Conservation (phyloP, 805 yeast genomes). For the Metschnikowia amazonensis region DNA sequence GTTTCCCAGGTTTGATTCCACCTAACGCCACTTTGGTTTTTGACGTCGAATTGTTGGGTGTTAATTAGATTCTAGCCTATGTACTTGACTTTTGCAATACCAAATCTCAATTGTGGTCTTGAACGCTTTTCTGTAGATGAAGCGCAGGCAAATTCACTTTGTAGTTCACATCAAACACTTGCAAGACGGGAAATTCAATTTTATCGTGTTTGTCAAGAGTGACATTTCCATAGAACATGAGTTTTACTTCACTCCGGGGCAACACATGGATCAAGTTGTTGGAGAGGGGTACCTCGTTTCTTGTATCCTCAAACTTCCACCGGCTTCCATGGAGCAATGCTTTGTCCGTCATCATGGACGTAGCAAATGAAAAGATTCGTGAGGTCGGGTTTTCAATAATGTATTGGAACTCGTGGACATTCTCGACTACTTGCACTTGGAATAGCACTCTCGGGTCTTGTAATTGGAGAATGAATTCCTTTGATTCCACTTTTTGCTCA, state of each 20-base stretch:
- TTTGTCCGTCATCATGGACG: slow-evolving; percentile 19
- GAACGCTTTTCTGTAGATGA: slow-evolving; percentile 5
- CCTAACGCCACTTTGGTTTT: slow-evolving; percentile 91
- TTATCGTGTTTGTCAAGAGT: slow-evolving; percentile 10
- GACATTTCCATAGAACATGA: slow-evolving; percentile 30
- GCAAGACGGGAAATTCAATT: slow-evolving; percentile 53
- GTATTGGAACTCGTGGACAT: slow-evolving; percentile 37
- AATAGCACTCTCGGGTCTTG: slow-evolving; percentile 68
- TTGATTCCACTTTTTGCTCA: slow-evolving; percentile 32
- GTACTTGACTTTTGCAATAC: background rate
- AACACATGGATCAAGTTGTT: slow-evolving; percentile 47
- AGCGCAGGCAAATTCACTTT: slow-evolving; percentile 51
- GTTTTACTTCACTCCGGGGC: slow-evolving; percentile 53
- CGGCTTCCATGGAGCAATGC: slow-evolving; percentile 11
- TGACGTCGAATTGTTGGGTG: slow-evolving; percentile 69
- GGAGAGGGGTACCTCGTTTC: slow-evolving; percentile 25
- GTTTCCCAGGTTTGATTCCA: slow-evolving; percentile 95
- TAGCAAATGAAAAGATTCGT: slow-evolving; percentile 59
- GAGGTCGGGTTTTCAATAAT: slow-evolving; percentile 74
- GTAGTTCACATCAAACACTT: slow-evolving; percentile 65
- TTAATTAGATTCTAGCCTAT: slow-evolving; percentile 33
- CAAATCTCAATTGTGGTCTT: background rate
- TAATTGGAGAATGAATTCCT: slow-evolving; percentile 57
- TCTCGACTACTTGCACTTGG: slow-evolving; percentile 19
- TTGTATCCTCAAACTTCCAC: slow-evolving; percentile 14